Evolutionary conservation across 768 basidiomycete genomes (phyloP), one percentile per base, ranked within the genome.

Genomic region (Boletus edulis): DNA sequence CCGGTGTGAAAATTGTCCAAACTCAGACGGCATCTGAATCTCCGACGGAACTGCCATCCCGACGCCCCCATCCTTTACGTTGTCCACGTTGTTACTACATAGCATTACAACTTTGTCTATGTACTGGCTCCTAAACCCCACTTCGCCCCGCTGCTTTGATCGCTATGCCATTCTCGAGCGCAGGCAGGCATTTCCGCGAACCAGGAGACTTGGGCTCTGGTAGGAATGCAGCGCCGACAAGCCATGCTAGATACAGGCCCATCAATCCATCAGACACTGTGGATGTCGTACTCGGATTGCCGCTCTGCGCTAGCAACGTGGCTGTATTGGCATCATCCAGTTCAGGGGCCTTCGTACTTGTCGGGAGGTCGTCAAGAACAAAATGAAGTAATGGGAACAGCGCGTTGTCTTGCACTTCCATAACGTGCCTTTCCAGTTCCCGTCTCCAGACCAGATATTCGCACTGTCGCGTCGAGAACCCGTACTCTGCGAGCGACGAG

Each of bases 371-470:
- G 68, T 98, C 97, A 31, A 99, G 76, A 24, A 98, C 97, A 62
- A 98, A 98, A 72, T 99, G 96, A 17, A 99, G 81, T 11, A 99
- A 76, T 3, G 97, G 97, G 82, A 95, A 98, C 42, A 99, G 79
- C 2, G 97, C 97, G 60, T 99, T 98, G 70, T 98, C 96, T 68
- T 95, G 91, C 9, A 81, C 84, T 52, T 93, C 89, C 78, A 97
- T 87, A 44, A 96, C 96, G 68, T 98, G 96, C 62, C 89, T 89
- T 71, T 99, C 97, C 57, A 99, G 83, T 68, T 85, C 86, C 18
- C 88, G 83, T 38, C 97, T 81, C 97, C 97, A 99, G 5, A 84
- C 75, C 52, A 98, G 73, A 73, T 99, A 99, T 65, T 97, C 95
- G 67, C 89, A 89, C 58, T 82, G 80, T 58, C 81, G 72, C 7